These are phyloP conservation scores for Aspergillus heteromorphus DNA, from an alignment of 495 filamentous ascomycete genomes.

Conservation along the genomic window DNA sequence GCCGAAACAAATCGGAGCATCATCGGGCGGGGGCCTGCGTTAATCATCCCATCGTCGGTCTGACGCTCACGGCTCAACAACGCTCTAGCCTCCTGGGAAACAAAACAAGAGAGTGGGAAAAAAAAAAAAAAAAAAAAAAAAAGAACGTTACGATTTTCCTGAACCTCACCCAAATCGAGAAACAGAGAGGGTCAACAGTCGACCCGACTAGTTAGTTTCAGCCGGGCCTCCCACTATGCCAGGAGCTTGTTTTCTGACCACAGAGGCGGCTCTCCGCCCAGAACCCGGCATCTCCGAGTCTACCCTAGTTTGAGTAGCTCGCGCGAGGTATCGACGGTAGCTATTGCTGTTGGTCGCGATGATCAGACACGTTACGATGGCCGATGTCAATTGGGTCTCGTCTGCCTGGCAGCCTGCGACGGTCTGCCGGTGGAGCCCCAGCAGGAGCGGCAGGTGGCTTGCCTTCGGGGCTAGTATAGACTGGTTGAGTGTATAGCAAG, in stretches of 20 bases:
- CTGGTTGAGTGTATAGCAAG: neutral
- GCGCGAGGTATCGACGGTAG: neutral
- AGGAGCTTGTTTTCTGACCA: slow-evolving; percentile 12
- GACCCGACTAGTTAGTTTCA: slow-evolving; percentile 3
- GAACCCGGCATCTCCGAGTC: neutral
- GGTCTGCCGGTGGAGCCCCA: neutral
- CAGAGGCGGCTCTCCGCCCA: neutral
- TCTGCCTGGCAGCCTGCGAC: neutral
- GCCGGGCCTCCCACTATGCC: slow-evolving; percentile 1
- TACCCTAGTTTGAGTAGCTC: neutral
- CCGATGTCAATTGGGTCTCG: no score
- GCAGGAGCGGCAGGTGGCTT: neutral
- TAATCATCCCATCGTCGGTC: neutral
- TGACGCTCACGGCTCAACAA: neutral
- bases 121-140: neutral
- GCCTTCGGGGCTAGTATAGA: no score
- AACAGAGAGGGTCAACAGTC: neutral
- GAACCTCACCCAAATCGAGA: neutral
- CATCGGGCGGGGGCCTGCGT: neutral
- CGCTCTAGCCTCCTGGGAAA: neutral
- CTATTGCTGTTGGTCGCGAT: neutral
- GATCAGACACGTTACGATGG: neutral
- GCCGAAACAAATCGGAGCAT: neutral
- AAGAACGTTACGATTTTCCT: neutral
- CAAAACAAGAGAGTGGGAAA: neutral